phyloP scores from a whole-genome alignment of 768 basidiomycete genomes.

The Hygrophorus pudorinus region DNA sequence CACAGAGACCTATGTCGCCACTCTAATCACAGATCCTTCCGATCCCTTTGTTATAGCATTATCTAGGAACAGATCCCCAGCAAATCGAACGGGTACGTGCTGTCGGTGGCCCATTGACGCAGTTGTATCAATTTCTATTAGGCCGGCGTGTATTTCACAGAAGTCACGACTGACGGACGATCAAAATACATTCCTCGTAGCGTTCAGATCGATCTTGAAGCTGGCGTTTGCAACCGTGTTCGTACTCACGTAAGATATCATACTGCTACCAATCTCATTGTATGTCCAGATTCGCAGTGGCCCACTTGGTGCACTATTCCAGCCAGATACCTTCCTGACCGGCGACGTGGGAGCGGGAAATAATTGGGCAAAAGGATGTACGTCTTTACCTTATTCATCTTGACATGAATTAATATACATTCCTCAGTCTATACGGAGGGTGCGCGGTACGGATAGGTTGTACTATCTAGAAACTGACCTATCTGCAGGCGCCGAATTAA shows the following conservation, averaged over 20 bases:
- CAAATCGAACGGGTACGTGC: conserved; percentile 61
- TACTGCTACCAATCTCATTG: neutral
- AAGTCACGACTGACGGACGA: conserved; percentile 40
- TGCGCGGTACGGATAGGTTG: conserved; percentile 17
- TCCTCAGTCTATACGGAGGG: conserved; percentile 80
- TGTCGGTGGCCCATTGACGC: neutral
- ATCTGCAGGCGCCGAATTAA: conserved; percentile 72
- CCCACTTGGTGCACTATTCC: conserved; percentile 63
- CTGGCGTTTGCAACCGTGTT: conserved; percentile 75
- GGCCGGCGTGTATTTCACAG: conserved; percentile 78
- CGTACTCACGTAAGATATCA: conserved; percentile 15
- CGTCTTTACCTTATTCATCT: conserved; percentile 18
- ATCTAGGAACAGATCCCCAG: conserved; percentile 62
- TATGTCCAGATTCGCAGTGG: conserved; percentile 52
- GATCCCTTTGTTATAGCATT: conserved; percentile 32
- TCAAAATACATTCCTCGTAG: conserved; percentile 85
- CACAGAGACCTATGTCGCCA: conserved; percentile 1
- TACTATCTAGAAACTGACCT: neutral
- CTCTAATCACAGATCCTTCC: conserved; percentile 8
- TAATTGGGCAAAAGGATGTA: conserved; percentile 94
- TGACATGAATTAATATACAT: conserved; percentile 11
- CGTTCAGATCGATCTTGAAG: conserved; percentile 84
- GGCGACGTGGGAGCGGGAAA: conserved; percentile 67
- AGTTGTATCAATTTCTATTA: conserved; percentile 16
- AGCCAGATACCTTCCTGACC: conserved; percentile 78